Conservation (phyloP, 768 basidiomycete genomes). For the Ephemerocybe angulata region DNA sequence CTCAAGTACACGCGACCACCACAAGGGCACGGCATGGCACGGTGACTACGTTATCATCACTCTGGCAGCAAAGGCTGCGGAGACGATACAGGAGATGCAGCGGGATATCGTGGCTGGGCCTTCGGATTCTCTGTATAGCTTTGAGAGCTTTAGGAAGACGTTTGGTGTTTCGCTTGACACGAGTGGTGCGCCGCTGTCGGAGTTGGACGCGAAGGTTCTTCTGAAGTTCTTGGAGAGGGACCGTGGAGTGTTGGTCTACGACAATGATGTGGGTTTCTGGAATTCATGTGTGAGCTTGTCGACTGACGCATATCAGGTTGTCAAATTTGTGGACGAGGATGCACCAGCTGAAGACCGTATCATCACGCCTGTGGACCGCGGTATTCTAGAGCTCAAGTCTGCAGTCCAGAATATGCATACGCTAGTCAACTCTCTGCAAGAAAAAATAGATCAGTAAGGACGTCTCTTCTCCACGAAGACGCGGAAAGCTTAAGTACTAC, state of each 20-base stretch:
- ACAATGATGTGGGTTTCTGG: slow-evolving; percentile 55
- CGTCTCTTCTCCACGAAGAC: background rate
- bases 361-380: slow-evolving; percentile 77
- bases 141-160: slow-evolving; percentile 54
- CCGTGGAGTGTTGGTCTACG: slow-evolving; percentile 53
- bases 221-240: slow-evolving; percentile 81
- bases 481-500: too few species aligned
- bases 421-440: slow-evolving; percentile 68
- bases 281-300: too few species aligned
- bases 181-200: slow-evolving; percentile 40
- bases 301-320: too few species aligned
- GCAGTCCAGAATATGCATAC: slow-evolving; percentile 63
- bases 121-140: slow-evolving; percentile 59
- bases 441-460: slow-evolving; percentile 68
- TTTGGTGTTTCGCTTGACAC: slow-evolving; percentile 46
- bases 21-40: slow-evolving; percentile 50
- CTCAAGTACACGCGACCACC: slow-evolving; percentile 19
- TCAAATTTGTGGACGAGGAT: slow-evolving; percentile 65
- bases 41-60: slow-evolving; percentile 70
- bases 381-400: slow-evolving; percentile 75
- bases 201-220: slow-evolving; percentile 64
- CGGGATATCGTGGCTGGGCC: slow-evolving; percentile 40
- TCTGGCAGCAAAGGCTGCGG: slow-evolving; percentile 65
- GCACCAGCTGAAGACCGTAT: slow-evolving; percentile 32
- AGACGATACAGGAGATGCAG: slow-evolving; percentile 47